A percentile compares a stretch with the other conserved stretches of the same genome.
Conservation (phyloP, 2,329 filamentous ascomycete species). For the Helotiales sp. region DNA sequence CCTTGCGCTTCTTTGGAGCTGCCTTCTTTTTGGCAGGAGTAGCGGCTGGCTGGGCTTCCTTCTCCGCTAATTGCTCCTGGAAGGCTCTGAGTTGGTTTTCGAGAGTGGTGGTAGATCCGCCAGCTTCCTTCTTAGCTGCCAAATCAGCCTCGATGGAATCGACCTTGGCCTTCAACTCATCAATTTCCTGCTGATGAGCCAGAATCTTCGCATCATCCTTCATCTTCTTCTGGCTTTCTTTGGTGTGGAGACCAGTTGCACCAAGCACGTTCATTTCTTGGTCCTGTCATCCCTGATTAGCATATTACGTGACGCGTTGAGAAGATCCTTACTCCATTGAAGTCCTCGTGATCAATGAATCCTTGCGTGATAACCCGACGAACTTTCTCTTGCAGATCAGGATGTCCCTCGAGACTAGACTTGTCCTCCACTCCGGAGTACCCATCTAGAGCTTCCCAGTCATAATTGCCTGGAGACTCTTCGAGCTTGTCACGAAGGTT, state of each 20-base stretch:
- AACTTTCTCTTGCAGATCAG: constrained; percentile 72
- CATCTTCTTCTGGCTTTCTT: constrained; percentile 26
- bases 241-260: constrained; percentile 26
- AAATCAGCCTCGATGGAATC: constrained; percentile 14
- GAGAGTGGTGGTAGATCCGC: constrained; percentile 7
- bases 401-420: constrained; percentile 39
- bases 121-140: not conserved
- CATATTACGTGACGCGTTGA: not conserved
- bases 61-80: constrained; percentile 17
- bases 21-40: constrained; percentile 4
- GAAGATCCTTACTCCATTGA: constrained; percentile 68
- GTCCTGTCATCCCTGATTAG: constrained; percentile 25
- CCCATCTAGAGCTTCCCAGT: constrained; percentile 49
- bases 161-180: constrained; percentile 18
- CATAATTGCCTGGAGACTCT: constrained; percentile 47
- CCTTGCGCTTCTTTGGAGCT: constrained; percentile 22
- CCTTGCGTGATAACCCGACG: constrained; percentile 70
- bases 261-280: constrained; percentile 37
- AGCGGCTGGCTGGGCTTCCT: constrained; percentile 23
- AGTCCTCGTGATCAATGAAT: constrained; percentile 82
- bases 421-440: constrained; percentile 80
- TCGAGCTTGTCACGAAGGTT: constrained; percentile 61
- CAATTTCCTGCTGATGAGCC: constrained; percentile 8
- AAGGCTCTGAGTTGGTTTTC: constrained; percentile 11
- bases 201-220: constrained; percentile 19